Base-by-base conservation (phyloP, 495 filamentous ascomycete species). In the Apiosordaria backusii region DNA sequence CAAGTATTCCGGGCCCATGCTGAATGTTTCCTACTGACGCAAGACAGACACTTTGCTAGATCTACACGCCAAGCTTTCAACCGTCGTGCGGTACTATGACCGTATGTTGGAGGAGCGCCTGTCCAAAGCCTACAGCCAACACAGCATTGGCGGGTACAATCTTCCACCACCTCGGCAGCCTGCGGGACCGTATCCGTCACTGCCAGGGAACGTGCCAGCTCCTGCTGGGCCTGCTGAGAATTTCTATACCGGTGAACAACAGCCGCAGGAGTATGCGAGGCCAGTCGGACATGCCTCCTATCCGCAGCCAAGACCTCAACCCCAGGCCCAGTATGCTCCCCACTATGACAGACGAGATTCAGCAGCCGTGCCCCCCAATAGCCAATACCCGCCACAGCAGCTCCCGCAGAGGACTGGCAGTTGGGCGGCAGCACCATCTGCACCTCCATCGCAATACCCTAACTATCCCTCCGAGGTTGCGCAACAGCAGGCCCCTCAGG, bases 1-100 rank as follows among this genome's bases (percentile, higher is more conserved):
- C 29, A 23, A 45, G 35, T 45, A 45, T 45, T 2, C 35, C 9
- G 1, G n/a, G 16, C 3, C 35, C 13, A 45, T 45, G 6, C 35
- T 15, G 16, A 13, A 15, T 4, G 13, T 65, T 65, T 26, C 25
- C 76, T 83, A 57, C 70, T 70, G 65, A 71, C 64, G 3, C 23
- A 10, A 1, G 2, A 21, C 60, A 83, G 81, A 99, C 74, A 93
- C 95, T 1, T 83, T 99, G 10, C 87, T 97, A 54, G 95, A 99
- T 72, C 80, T 99, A 4, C 96, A 99, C 77, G 88, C 92, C 35
- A 99, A 99, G 78, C 82, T 99, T 9, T 93, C 93, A 2, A 97
- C 95, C 1, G 96, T 98, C 57, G 96, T 99, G 22, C 88, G 95
- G n/a, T 99, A 98, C 71, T 99, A 99, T 73, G 96, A 99, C 74